phyloP scores from a whole-genome alignment of 345 rosid genomes.

The Citrus sinensis region DVS_A1.0 CM039166.1:23863501-23864000 shows the following conservation, averaged over 20 bases:
- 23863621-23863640: no score
- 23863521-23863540: no score
- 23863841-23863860: neutral
- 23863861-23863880: constrained; percentile 11
- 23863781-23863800: neutral
- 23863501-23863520: no score
- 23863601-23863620: no score
- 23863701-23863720: neutral
- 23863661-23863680: no score
- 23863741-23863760: neutral
- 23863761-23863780: neutral
- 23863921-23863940: constrained; percentile 4
- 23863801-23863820: neutral
- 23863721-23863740: no score
- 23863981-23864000: neutral
- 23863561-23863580: no score
- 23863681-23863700: no score
- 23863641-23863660: no score
- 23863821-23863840: neutral
- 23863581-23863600: no score
- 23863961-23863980: neutral
- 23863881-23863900: constrained; percentile 3
- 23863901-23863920: neutral
- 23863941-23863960: neutral
- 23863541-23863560: no score